Evolutionary conservation across 768 basidiomycete genomes (phyloP).

Genomic region (Rhizopogon vulgaris): DNA sequence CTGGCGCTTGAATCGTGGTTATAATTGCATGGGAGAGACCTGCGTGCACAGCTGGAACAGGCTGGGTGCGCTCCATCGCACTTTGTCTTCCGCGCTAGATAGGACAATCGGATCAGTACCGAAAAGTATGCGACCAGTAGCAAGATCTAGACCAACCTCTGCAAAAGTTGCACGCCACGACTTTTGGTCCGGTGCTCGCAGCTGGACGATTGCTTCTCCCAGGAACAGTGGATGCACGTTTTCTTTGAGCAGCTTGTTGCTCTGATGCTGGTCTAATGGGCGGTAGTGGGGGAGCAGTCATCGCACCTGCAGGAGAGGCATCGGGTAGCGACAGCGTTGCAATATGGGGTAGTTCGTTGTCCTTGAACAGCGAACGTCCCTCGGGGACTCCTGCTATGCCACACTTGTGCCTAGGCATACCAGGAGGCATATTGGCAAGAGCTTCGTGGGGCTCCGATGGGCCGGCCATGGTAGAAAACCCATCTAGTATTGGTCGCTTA

Average conservation of each 20-base stretch:
- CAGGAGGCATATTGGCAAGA: constrained; percentile 31
- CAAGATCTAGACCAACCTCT: constrained; percentile 48
- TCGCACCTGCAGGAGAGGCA: constrained; percentile 45
- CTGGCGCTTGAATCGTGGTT: constrained; percentile 50
- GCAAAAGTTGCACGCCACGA: constrained; percentile 86
- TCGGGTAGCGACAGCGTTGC: constrained; percentile 61
- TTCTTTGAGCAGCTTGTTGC: constrained; percentile 61
- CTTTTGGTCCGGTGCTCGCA: constrained; percentile 73
- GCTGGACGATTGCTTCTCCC: constrained; percentile 53
- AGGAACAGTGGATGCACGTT: constrained; percentile 63
- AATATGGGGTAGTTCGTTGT: constrained; percentile 67
- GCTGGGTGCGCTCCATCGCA: constrained; percentile 84
- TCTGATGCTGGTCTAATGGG: constrained; percentile 63
- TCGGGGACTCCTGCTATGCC: constrained; percentile 14
- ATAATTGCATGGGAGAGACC: constrained; percentile 74
- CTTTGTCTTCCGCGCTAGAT: constrained; percentile 77
- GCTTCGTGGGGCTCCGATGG: constrained; percentile 42
- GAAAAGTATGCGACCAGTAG: not conserved
- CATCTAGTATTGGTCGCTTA: constrained; percentile 27
- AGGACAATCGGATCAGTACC: not conserved
- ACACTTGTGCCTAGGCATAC: constrained; percentile 23
- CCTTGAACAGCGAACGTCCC: constrained; percentile 45
- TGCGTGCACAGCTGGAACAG: constrained; percentile 76
- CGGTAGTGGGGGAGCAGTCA: constrained; percentile 60
- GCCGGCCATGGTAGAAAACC: constrained; percentile 23